Evolutionary conservation across 805 yeast genomes (phyloP).

Genomic region (Starmera caribaea): DNA sequence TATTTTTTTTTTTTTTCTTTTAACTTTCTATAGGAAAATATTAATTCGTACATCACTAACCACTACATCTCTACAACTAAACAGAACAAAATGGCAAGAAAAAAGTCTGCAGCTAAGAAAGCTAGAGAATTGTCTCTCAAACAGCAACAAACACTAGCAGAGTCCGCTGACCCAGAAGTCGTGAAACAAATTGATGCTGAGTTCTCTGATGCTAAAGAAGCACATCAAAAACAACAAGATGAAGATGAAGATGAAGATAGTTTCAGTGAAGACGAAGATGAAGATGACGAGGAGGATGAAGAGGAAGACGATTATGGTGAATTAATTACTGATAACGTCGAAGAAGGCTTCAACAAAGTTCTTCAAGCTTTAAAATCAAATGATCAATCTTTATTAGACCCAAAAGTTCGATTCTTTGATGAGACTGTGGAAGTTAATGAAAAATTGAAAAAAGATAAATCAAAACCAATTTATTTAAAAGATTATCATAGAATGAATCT

Average conservation of each 20-base stretch:
- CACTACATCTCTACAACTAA: neutral
- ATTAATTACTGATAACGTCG: conserved; percentile 76
- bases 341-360: conserved; percentile 66
- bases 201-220: conserved; percentile 3
- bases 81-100: conserved; percentile 57
- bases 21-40: neutral
- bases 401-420: conserved; percentile 64
- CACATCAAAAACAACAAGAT: conserved; percentile 18
- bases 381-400: conserved; percentile 58
- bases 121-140: conserved; percentile 42
- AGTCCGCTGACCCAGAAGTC: conserved; percentile 8
- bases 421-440: conserved; percentile 39
- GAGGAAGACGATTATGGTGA: conserved; percentile 93
- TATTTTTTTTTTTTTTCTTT: neutral
- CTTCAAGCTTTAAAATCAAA: conserved; percentile 58
- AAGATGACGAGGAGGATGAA: conserved; percentile 36
- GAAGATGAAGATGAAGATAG: conserved; percentile 15
- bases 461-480: conserved; percentile 78
- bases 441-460: conserved; percentile 24
- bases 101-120: conserved; percentile 73
- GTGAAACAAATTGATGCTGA: conserved; percentile 2
- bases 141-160: neutral
- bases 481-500: conserved; percentile 87
- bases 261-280: conserved; percentile 20
- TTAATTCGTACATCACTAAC: neutral